Percentiles rank a stretch among this genome's conserved stretches.
Conservation (phyloP, 345 rosid genomes). For the Brassica nigra region DNA sequence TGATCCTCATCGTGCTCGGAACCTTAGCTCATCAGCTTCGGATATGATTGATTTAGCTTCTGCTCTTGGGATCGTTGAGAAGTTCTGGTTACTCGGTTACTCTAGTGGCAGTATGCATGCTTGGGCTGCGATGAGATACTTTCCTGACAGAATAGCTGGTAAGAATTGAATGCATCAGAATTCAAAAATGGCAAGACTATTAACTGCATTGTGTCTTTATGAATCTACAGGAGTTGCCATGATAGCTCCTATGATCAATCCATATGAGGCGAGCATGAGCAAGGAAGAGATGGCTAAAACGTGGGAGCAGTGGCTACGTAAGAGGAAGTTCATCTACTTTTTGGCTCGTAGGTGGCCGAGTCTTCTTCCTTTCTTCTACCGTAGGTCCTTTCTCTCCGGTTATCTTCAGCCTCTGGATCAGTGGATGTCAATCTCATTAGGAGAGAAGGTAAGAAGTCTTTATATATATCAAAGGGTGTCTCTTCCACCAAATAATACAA, state of each 20-base stretch:
- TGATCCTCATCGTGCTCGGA: constrained; percentile 76
- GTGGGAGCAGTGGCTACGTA: constrained; percentile 66
- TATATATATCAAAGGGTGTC: neutral
- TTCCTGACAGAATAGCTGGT: constrained; percentile 84
- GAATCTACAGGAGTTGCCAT: constrained; percentile 73
- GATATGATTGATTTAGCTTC: constrained; percentile 73
- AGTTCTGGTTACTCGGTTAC: constrained; percentile 87
- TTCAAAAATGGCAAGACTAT: neutral
- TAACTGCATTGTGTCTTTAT: constrained; percentile 11
- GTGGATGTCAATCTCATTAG: constrained; percentile 73
- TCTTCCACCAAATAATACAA: no score
- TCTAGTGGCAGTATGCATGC: constrained; percentile 87
- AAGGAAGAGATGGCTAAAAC: constrained; percentile 72
- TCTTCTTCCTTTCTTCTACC: constrained; percentile 63
- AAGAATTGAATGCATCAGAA: neutral
- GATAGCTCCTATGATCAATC: constrained; percentile 75
- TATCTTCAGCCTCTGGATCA: constrained; percentile 66
- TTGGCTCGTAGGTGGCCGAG: constrained; percentile 72
- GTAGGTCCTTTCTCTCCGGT: constrained; percentile 75
- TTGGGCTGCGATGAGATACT: constrained; percentile 91
- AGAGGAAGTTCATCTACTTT: constrained; percentile 66
- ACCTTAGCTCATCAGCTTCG: constrained; percentile 78
- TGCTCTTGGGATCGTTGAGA: constrained; percentile 62
- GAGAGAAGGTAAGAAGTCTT: constrained; percentile 58
- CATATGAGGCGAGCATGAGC: constrained; percentile 77